Evolutionary conservation across 352 stramenopile genomes (phyloP).

Genomic region (Globisporangium parvum): DNA sequence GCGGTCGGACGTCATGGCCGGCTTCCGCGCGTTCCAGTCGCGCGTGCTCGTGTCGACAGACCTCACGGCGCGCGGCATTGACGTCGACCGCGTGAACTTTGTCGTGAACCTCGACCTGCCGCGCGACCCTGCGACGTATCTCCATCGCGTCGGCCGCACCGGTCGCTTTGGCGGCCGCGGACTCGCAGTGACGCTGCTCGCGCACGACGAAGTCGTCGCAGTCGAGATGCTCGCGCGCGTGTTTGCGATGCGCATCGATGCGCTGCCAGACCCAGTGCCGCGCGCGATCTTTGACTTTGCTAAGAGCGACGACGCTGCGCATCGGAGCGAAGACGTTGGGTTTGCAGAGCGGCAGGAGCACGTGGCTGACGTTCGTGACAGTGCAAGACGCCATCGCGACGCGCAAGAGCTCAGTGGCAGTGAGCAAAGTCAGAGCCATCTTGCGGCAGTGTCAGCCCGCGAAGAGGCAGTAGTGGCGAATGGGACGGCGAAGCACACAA

Average conservation of each 20-base stretch:
- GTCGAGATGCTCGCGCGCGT: constrained; percentile 53
- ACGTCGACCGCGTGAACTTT: constrained; percentile 75
- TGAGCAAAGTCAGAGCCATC: background rate
- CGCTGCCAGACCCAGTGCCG: constrained; percentile 39
- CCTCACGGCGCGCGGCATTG: constrained; percentile 68
- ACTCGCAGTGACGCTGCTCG: constrained; percentile 64
- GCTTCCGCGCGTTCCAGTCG: constrained; percentile 38
- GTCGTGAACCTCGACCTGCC: constrained; percentile 77
- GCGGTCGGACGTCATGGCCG: constrained; percentile 55
- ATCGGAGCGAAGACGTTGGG: constrained; percentile 11
- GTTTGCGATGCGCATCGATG: constrained; percentile 62
- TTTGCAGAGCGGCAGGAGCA: background rate
- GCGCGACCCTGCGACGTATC: constrained; percentile 65
- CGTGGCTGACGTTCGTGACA: too few species aligned
- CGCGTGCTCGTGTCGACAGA: constrained; percentile 77
- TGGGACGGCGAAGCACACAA: too few species aligned
- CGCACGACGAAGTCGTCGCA: constrained; percentile 34
- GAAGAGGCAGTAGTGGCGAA: too few species aligned
- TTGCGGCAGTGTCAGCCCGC: background rate
- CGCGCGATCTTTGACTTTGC: constrained; percentile 31
- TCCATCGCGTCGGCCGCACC: constrained; percentile 69
- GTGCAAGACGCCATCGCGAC: too few species aligned
- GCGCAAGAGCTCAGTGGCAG: background rate
- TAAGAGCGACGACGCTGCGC: background rate
- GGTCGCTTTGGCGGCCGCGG: constrained; percentile 72